Conservation (phyloP, 768 basidiomycete species). For the Phlebiopsis flavidoalba region DNA sequence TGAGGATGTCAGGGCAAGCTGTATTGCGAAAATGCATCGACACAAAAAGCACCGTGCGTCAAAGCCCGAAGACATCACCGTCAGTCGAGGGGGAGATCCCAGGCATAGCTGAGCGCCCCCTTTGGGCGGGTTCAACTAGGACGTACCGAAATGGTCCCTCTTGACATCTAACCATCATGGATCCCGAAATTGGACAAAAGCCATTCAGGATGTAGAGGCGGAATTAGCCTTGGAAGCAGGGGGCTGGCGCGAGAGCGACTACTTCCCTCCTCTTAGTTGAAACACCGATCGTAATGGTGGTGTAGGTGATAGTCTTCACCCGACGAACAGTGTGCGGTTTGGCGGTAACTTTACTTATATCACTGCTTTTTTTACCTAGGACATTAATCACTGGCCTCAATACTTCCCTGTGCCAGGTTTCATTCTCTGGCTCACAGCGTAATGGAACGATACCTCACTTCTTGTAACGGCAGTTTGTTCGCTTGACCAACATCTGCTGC, state of each 20-base stretch:
- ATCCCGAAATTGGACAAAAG: slow-evolving; percentile 20
- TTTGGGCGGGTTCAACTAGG: slow-evolving; percentile 25
- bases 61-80: slow-evolving; percentile 24
- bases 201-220: slow-evolving; percentile 19
- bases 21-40: slow-evolving; percentile 35
- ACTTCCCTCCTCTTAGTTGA: neutral
- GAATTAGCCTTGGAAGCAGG: slow-evolving; percentile 16
- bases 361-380: neutral
- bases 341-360: neutral
- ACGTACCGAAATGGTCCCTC: slow-evolving; percentile 24
- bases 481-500: neutral
- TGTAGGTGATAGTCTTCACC: neutral
- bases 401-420: too few relatives aligned
- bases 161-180: slow-evolving; percentile 19
- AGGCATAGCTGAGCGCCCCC: slow-evolving; percentile 32
- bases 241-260: slow-evolving; percentile 11
- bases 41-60: too few relatives aligned
- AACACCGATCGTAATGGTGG: neutral
- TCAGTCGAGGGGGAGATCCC: slow-evolving; percentile 51
- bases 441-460: neutral
- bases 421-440: too few relatives aligned
- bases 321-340: neutral
- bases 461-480: neutral
- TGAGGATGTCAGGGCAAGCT: slow-evolving; percentile 73
- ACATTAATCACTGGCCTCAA: neutral